Evolutionary conservation across 371 early-diverging fungal genomes (phyloP), one percentile per base, ranked within the genome.

Genomic region (Rhizopus arrhizus): DNA sequence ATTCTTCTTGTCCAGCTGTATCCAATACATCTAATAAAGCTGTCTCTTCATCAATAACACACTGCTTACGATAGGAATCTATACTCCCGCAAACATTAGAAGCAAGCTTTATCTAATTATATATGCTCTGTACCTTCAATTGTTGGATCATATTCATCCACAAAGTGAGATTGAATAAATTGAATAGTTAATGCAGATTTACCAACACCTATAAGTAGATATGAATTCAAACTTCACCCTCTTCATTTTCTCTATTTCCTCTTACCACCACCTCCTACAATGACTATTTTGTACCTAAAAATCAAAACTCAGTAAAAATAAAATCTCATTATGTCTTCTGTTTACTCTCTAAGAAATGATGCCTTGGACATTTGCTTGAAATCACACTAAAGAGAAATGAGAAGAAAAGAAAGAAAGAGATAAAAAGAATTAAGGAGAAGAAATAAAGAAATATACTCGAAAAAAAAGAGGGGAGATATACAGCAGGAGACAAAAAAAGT

Each of bases 51-150:
- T 96, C 94, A 61, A 96, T 87, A 9, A 85, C 80, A 69, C 91
- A 91, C 64, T 93, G 90, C 66, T 94, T 94, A 61, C 94, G 85
- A 80, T 96, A 96, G n/a, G 92, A 92, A 78, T 96, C 96, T 86
- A 69, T 35, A 52, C 47, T 40, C 33, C 7, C 28, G 40, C 31
- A 34, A 61, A 41, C 35, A 48, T 40, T 16, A 45, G 41, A n/a
- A 41, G 45, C 16, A 22, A 33, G 9, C 1, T 57, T 46, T 57
- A 4, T 47, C 38, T 48, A 15, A 16, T 35, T 12, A 57, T 48
- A 29, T 31, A 16, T 41, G 11, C 3, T 0, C 0, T 49, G 40
- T 79, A 82, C 87, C 87, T 77, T 95, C 95, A 54, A 95, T 94
- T 2, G 95, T 95, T 42, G 95, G 95, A 68, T 94, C 96, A 64